phyloP scores from a whole-genome alignment of 495 filamentous ascomycete species.

The Astrocystis sublimbata region DNA sequence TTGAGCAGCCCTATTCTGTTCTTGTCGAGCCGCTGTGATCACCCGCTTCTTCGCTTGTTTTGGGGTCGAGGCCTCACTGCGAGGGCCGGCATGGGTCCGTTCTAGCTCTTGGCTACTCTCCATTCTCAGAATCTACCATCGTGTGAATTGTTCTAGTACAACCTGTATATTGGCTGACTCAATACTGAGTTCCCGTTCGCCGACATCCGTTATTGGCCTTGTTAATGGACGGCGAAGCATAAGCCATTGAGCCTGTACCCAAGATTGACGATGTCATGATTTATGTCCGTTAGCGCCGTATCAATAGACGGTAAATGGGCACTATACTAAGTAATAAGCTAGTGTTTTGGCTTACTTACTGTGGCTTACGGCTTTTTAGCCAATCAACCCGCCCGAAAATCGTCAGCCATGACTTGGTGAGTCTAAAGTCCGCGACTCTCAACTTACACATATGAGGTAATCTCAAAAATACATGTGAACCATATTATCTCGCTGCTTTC shows the following conservation, averaged over 20 bases:
- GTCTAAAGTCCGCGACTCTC: neutral
- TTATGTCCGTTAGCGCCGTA: conserved; percentile 15
- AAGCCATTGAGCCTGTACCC: conserved; percentile 4
- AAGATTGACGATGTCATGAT: neutral
- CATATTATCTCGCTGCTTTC: neutral
- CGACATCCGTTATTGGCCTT: neutral
- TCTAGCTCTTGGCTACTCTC: neutral
- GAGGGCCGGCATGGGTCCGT: neutral
- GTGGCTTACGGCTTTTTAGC: conserved; percentile 20
- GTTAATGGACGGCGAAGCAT: neutral
- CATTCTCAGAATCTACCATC: conserved; percentile 1
- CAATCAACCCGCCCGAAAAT: conserved; percentile 12
- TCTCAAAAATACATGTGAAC: neutral
- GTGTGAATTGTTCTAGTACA: neutral
- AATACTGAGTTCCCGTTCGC: neutral
- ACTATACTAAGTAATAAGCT: neutral
- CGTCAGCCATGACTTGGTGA: conserved; percentile 7
- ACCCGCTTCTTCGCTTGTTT: conserved; percentile 29
- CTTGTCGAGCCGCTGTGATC: conserved; percentile 43
- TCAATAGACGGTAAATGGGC: neutral
- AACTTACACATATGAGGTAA: neutral
- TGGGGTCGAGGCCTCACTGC: neutral
- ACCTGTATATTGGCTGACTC: neutral
- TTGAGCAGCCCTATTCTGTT: conserved; percentile 46
- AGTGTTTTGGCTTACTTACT: neutral